A percentile compares a stretch with the other conserved stretches of the same genome.
Evolutionary conservation across 2,329 filamentous ascomycete species (phyloP).

Genomic region (Bipolaris bicolor): DNA sequence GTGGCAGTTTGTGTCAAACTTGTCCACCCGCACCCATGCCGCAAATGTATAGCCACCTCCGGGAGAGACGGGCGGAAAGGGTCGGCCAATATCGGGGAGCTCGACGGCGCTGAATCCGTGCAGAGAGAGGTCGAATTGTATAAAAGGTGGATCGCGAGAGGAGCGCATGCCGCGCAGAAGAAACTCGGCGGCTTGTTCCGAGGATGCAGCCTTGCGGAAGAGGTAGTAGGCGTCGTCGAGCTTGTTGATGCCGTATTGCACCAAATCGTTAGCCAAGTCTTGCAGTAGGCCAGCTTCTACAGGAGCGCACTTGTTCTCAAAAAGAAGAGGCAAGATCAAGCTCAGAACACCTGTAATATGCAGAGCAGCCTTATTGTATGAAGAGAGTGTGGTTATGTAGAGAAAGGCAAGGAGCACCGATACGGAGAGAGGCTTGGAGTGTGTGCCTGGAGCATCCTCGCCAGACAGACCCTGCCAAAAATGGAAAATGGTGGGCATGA

Average conservation of each 20-base stretch:
- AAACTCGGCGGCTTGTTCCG: slow-evolving; percentile 67
- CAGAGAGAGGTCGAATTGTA: slow-evolving; percentile 91
- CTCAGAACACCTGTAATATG: slow-evolving; percentile 47
- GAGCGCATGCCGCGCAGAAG: slow-evolving; percentile 73
- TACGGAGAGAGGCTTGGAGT: slow-evolving; percentile 44
- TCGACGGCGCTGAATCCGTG: slow-evolving; percentile 91
- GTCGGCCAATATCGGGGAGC: slow-evolving; percentile 79
- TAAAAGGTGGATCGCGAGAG: slow-evolving; percentile 79
- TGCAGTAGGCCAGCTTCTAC: slow-evolving; percentile 57
- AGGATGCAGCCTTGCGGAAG: slow-evolving; percentile 62
- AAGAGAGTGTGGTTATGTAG: slow-evolving; percentile 43
- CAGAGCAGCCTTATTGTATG: slow-evolving; percentile 47
- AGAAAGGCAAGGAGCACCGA: slow-evolving; percentile 46
- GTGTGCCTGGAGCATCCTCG: slow-evolving; percentile 39
- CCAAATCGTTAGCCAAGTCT: slow-evolving; percentile 71
- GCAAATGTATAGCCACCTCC: slow-evolving; percentile 85
- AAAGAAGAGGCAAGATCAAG: slow-evolving; percentile 43
- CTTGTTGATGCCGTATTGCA: slow-evolving; percentile 76
- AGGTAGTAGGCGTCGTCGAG: slow-evolving; percentile 85
- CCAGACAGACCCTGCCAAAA: slow-evolving; percentile 48
- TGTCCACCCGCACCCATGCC: slow-evolving; percentile 86
- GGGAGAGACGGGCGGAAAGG: slow-evolving; percentile 80
- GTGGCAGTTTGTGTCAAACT: slow-evolving; percentile 82
- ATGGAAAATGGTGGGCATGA: slow-evolving; percentile 48
- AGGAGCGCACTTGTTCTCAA: slow-evolving; percentile 43